These are phyloP conservation scores for Fusarium chlamydosporum DNA, from an alignment of 2,329 filamentous ascomycete genomes.

Conservation along the genomic window DNA sequence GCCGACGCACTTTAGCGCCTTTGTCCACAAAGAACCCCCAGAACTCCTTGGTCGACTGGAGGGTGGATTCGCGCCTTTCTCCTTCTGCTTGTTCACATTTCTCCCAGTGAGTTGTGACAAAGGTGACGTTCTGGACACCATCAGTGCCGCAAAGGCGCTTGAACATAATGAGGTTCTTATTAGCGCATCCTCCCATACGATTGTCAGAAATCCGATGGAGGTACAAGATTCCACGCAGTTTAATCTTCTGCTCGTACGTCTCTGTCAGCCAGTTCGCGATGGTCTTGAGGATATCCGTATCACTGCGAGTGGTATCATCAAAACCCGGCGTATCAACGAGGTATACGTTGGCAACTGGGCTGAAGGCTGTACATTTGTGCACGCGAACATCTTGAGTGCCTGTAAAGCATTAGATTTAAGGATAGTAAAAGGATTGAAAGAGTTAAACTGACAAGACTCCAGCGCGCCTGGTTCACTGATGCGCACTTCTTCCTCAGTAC, in stretches of 20 bases:
- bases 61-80: not conserved
- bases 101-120: constrained; percentile 2
- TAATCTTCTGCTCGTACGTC: constrained; percentile 15
- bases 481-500: constrained; percentile 3
- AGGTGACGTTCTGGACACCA: not conserved
- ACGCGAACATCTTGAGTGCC: not conserved
- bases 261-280: constrained; percentile 9
- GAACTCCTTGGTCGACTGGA: not conserved
- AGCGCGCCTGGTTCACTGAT: not conserved
- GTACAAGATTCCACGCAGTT: constrained; percentile 18
- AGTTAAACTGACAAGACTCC: not conserved
- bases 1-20: not conserved
- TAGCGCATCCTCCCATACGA: not conserved
- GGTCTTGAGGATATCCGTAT: constrained; percentile 17
- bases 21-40: not conserved
- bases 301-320: constrained; percentile 26
- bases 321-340: constrained; percentile 27
- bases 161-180: constrained; percentile 1
- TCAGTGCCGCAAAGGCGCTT: not conserved
- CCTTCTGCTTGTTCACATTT: not conserved
- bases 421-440: too few species aligned
- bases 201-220: constrained; percentile 23
- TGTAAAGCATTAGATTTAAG: not conserved
- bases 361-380: not conserved
- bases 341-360: not conserved